A percentile compares a stretch with the other conserved stretches of the same genome.
Conservation (phyloP, 768 basidiomycete species). For the Mycena kentingensis region DNA sequence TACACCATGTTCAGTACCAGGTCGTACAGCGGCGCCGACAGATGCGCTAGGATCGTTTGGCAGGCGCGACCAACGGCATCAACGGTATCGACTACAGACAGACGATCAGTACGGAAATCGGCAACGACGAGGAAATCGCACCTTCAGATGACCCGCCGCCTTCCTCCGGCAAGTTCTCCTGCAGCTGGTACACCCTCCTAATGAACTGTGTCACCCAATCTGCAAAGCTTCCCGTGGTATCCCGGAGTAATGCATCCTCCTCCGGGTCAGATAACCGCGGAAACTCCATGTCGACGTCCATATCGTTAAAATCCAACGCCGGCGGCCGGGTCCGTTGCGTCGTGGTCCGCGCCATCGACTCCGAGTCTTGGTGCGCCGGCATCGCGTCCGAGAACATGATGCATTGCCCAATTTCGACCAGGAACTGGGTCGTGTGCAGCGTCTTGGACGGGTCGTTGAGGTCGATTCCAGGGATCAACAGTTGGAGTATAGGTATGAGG, state of each 20-base stretch:
- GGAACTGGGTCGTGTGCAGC: slow-evolving; percentile 71
- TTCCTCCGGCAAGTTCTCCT: slow-evolving; percentile 88
- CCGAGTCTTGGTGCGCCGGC: slow-evolving; percentile 33
- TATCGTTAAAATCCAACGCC: slow-evolving; percentile 39
- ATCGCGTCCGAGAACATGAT: slow-evolving; percentile 61
- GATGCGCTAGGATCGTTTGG: slow-evolving; percentile 74
- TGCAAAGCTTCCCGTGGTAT: slow-evolving; percentile 73
- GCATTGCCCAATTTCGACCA: slow-evolving; percentile 74
- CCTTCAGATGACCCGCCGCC: slow-evolving; percentile 71
- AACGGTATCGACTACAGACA: slow-evolving; percentile 61
- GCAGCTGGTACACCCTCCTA: slow-evolving; percentile 72
- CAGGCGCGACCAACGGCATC: slow-evolving; percentile 77
- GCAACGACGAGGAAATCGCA: slow-evolving; percentile 24
- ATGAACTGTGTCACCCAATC: slow-evolving; percentile 86
- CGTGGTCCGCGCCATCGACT: slow-evolving; percentile 34
- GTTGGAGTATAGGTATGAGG: slow-evolving; percentile 75
- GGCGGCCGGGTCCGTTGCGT: slow-evolving; percentile 33
- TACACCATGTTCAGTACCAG: slow-evolving; percentile 81
- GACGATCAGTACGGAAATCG: not conserved
- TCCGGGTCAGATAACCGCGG: slow-evolving; percentile 54
- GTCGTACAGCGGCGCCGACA: slow-evolving; percentile 75
- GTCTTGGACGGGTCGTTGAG: slow-evolving; percentile 82
- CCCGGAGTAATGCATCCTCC: slow-evolving; percentile 71
- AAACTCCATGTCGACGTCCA: slow-evolving; percentile 41
- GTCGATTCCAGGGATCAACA: slow-evolving; percentile 86